A percentile compares a stretch with the other conserved stretches of the same genome.
Evolutionary conservation across 2,329 filamentous ascomycete genomes (phyloP).

Genomic region (Diaporthe citri): DNA sequence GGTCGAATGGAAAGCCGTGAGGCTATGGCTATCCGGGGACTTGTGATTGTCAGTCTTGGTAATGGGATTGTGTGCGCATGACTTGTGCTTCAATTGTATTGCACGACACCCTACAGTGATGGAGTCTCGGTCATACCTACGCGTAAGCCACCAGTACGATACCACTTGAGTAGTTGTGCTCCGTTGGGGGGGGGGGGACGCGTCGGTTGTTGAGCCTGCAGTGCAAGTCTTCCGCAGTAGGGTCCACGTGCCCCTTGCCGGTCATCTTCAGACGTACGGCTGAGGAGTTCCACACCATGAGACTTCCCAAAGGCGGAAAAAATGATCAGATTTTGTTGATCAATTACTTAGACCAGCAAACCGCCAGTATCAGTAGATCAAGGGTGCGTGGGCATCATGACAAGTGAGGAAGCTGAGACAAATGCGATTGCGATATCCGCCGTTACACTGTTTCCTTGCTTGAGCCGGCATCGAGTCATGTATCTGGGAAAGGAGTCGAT

Average conservation of each 20-base stretch:
- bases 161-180: not conserved
- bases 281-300: constrained; percentile 5
- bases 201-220: not conserved
- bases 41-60: not conserved
- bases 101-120: not conserved
- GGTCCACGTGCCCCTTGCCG: not conserved
- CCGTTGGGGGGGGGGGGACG: not conserved
- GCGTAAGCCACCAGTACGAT: not conserved
- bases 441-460: not conserved
- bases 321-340: constrained; percentile 1
- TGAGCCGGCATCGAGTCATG: constrained; percentile 26
- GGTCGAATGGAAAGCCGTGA: not conserved
- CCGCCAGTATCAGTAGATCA: not conserved
- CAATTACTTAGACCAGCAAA: constrained; percentile 1
- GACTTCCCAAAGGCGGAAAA: constrained; percentile 3
- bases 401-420: constrained; percentile 30
- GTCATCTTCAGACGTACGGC: not conserved
- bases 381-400: constrained; percentile 3
- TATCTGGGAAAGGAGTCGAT: constrained; percentile 23
- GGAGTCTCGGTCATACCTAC: not conserved
- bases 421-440: constrained; percentile 14
- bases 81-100: not conserved
- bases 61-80: not conserved
- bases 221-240: not conserved
- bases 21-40: not conserved